Conservation (phyloP, 2,329 filamentous ascomycete genomes). For the Clonostachys solani region DNA sequence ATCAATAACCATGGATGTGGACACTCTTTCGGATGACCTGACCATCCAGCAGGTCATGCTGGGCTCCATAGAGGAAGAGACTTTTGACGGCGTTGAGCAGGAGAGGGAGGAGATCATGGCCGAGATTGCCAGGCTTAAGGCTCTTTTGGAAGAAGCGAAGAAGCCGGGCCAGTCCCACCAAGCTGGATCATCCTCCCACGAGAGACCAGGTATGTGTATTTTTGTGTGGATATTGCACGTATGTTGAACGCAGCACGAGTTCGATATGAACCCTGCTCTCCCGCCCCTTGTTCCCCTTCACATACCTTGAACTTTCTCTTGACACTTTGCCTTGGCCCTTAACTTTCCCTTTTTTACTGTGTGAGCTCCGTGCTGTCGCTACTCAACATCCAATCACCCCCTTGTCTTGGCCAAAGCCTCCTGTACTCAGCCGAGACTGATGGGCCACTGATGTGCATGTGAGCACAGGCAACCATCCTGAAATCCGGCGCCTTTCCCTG, state of each 20-base stretch:
- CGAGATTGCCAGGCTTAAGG: conserved; percentile 23
- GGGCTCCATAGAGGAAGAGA: conserved; percentile 25
- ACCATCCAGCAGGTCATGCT: conserved; percentile 36
- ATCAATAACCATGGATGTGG: conserved; percentile 6
- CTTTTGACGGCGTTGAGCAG: conserved; percentile 19
- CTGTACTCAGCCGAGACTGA: no score
- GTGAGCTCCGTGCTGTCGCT: no score
- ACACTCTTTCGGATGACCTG: conserved; percentile 31
- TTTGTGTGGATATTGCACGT: background rate
- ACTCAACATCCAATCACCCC: no score
- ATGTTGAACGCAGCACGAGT: background rate
- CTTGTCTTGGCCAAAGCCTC: no score
- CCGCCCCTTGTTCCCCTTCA: no score
- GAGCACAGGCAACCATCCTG: no score
- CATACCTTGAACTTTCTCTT: no score
- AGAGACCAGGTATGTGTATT: background rate
- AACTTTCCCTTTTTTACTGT: no score
- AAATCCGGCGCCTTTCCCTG: no score
- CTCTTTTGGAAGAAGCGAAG: conserved; percentile 1
- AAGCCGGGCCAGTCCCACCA: background rate
- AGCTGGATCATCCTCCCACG: background rate
- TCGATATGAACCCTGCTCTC: no score
- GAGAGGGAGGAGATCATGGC: conserved; percentile 16
- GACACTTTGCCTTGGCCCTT: no score
- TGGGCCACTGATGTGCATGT: no score